Evolutionary conservation across 202 grass and related monocot genomes (phyloP), one percentile per base, ranked within the genome.

Genomic region (Cymbopogon flexuosus): DNA sequence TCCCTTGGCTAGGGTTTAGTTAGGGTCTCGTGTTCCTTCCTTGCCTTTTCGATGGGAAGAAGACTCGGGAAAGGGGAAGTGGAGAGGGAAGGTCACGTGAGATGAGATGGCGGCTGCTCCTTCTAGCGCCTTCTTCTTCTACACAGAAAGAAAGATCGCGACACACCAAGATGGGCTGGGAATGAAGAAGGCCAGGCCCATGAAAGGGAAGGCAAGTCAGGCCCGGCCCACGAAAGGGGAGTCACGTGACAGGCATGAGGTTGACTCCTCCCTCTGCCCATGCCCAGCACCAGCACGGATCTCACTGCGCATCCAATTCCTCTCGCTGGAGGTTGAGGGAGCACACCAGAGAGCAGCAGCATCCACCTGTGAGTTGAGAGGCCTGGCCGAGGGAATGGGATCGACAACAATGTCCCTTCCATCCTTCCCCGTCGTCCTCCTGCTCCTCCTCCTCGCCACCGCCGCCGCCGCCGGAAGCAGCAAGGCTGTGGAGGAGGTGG

Each of bases 401-500:
- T 19, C 80, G 0, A 3, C 39, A 2, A 8, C 39, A 57, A 84
- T 70, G 45, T 4, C 36, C 2, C 27, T 19, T 45, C 70, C 70
- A 77, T 77, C 79, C 14, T 19, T 78, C 79, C 43, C 74, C 40
- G 15, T 30, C 7, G 8, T 62, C 14, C 29, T 86, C 15, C 43
- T 79, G 30, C 29, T 58, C 22, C 18, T 59, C 19, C 18, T 64
- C 31, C 23, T 77, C 65, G 21, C 31, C 81, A 13, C 57, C 52
- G 10, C 43, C 13, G 43, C 72, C n/a, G 3, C 62, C 62, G 22
- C 10, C 76, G 15, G 3, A 30, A 68, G 22, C 11, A 37, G 18
- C 49, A 52, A 68, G 11, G 76, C 35, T 14, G 61, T 46, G 46
- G 46, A 49, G 10, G 60, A 65, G 30, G 71, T 70, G 62, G 79